A percentile compares a stretch with the other conserved stretches of the same genome.
Evolutionary conservation across 345 rosid species (phyloP).

Genomic region (Murraya paniculata): DNA sequence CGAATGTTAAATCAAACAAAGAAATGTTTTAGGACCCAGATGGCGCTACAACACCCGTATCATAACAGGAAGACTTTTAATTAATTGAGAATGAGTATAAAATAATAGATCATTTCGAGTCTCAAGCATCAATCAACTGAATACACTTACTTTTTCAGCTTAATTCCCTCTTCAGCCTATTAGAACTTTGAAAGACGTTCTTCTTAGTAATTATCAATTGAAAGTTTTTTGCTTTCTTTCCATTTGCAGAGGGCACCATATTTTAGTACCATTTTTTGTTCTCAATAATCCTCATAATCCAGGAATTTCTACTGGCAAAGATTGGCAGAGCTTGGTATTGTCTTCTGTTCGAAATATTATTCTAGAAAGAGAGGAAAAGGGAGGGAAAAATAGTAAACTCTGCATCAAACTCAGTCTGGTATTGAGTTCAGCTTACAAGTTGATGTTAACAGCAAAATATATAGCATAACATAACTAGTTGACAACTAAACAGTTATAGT

Average conservation of each 20-base stretch:
- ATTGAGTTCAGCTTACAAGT: neutral
- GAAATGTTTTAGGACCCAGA: neutral
- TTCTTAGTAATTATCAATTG: neutral
- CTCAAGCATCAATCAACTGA: neutral
- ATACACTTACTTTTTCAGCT: neutral
- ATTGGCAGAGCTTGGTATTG: neutral
- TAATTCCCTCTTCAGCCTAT: neutral
- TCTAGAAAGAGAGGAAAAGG: neutral
- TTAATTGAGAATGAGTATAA: neutral
- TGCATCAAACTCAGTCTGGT: neutral
- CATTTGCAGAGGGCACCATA: neutral
- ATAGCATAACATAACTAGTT: neutral
- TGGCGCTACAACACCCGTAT: neutral
- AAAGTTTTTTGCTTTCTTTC: neutral
- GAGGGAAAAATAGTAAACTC: neutral
- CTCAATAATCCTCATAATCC: neutral
- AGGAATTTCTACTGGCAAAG: neutral
- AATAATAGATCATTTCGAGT: neutral
- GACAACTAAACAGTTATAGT: neutral
- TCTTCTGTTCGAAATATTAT: neutral
- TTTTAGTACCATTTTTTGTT: neutral
- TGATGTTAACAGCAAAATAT: neutral
- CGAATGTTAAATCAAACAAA: neutral
- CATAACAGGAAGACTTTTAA: neutral
- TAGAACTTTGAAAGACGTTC: neutral